phyloP scores from a whole-genome alignment of 441 rosid species.

The Populus tomentosa region DNA sequence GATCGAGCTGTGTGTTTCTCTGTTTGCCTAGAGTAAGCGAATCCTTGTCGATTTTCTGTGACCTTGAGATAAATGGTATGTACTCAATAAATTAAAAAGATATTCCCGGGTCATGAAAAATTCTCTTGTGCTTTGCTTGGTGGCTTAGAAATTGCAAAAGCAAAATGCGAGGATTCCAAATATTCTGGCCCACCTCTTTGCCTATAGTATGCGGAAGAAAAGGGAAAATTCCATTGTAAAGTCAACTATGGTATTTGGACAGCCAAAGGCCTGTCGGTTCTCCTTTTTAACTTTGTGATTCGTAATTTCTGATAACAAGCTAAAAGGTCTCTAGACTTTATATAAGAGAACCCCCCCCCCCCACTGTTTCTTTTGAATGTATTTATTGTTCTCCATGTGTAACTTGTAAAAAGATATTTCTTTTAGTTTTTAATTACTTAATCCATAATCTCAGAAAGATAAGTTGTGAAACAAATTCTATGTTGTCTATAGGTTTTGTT shows the following conservation, averaged over 20 bases:
- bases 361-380: background rate
- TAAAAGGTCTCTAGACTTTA: background rate
- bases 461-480: background rate
- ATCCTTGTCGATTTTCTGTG: background rate
- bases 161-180: conserved; percentile 12
- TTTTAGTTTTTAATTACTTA: background rate
- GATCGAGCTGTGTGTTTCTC: background rate
- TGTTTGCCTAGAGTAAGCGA: conserved; percentile 1
- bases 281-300: conserved; percentile 8
- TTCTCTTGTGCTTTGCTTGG: background rate
- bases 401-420: background rate
- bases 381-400: background rate
- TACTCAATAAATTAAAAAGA: background rate
- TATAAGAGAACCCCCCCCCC: background rate
- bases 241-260: conserved; percentile 3
- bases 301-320: conserved; percentile 1
- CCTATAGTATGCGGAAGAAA: background rate
- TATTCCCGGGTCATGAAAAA: background rate
- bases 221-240: background rate
- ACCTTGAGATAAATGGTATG: background rate
- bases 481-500: background rate
- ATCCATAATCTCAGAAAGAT: background rate
- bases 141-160: conserved; percentile 4
- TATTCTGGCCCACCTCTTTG: conserved; percentile 8
- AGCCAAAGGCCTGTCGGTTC: background rate